These are phyloP conservation scores for Ophiostoma ulmi DNA, from an alignment of 2,329 filamentous ascomycete genomes.

Conservation along the genomic window DNA sequence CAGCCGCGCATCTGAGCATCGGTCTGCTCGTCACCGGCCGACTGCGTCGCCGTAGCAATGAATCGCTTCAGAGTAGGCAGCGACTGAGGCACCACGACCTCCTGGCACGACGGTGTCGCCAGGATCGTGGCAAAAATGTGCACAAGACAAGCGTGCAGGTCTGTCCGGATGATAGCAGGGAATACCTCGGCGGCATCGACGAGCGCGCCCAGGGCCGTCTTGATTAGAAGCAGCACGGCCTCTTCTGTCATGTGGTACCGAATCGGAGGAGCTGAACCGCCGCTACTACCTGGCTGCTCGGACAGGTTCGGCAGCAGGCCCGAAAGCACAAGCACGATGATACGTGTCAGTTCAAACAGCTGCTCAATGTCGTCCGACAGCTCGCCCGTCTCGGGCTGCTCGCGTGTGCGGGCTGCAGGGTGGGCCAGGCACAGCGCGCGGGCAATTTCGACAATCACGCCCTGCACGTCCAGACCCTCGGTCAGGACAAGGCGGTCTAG, in stretches of 20 bases:
- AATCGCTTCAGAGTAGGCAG: conserved; percentile 91
- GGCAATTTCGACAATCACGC: conserved; percentile 89
- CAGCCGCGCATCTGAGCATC: conserved; percentile 62
- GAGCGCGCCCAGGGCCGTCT: conserved; percentile 75
- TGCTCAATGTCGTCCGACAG: conserved; percentile 97
- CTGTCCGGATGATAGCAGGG: conserved; percentile 91
- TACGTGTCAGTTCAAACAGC: conserved; percentile 90
- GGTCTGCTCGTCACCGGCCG: conserved; percentile 45
- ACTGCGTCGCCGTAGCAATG: conserved; percentile 64
- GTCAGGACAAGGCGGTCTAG: conserved; percentile 89
- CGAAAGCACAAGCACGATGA: conserved; percentile 88
- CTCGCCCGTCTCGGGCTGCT: conserved; percentile 64
- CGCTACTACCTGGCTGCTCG: conserved; percentile 14
- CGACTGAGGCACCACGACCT: conserved; percentile 80
- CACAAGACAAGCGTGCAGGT: conserved; percentile 91
- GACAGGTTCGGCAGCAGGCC: conserved; percentile 79
- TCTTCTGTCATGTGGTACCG: conserved; percentile 73
- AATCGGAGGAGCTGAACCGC: conserved; percentile 36
- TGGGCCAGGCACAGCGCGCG: conserved; percentile 85
- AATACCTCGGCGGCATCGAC: conserved; percentile 95
- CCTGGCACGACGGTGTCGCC: conserved; percentile 79
- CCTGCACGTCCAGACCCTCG: conserved; percentile 81
- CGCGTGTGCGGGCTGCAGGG: conserved; percentile 71
- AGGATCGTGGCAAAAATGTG: conserved; percentile 95
- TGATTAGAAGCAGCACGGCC: conserved; percentile 76